phyloP scores from a whole-genome alignment of 768 basidiomycete species.

The Lanmaoa rubissima region DNA sequence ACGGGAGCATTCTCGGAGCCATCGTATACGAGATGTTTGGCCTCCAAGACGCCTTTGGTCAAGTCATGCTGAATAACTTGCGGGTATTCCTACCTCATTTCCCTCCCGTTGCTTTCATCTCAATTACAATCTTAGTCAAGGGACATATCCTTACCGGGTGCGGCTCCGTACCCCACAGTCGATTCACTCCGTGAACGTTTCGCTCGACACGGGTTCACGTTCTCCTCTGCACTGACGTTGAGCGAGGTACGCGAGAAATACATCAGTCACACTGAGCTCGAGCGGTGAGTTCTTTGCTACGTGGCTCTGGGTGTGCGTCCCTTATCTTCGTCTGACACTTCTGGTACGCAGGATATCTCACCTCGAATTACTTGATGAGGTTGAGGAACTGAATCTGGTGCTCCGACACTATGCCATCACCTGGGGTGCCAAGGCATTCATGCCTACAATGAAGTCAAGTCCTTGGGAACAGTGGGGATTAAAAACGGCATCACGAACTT shows the following conservation, averaged over 20 bases:
- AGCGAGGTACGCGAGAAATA: constrained; percentile 43
- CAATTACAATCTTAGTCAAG: constrained; percentile 48
- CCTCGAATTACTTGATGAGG: constrained; percentile 88
- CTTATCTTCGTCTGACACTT: not conserved
- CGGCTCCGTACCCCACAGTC: constrained; percentile 55
- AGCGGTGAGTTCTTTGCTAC: constrained; percentile 37
- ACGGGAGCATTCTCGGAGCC: constrained; percentile 40
- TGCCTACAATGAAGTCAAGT: not conserved
- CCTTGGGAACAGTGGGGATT: constrained; percentile 19
- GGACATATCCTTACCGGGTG: constrained; percentile 73
- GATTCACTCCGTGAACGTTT: constrained; percentile 59
- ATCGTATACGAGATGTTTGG: constrained; percentile 92
- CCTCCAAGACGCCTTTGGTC: constrained; percentile 80
- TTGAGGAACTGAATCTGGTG: constrained; percentile 91
- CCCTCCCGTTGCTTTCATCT: not conserved
- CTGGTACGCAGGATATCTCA: constrained; percentile 56
- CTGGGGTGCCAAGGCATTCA: constrained; percentile 44
- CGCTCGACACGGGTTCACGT: constrained; percentile 48
- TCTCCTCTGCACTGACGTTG: not conserved
- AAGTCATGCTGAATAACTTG: constrained; percentile 88
- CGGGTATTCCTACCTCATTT: constrained; percentile 45
- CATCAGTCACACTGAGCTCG: constrained; percentile 42
- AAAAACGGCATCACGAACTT: no score
- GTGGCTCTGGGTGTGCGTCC: not conserved
- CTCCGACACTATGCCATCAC: constrained; percentile 50